These are phyloP conservation scores for Pichia gijzeniarum DNA, from an alignment of 805 yeast species.

Conservation along the genomic window DNA sequence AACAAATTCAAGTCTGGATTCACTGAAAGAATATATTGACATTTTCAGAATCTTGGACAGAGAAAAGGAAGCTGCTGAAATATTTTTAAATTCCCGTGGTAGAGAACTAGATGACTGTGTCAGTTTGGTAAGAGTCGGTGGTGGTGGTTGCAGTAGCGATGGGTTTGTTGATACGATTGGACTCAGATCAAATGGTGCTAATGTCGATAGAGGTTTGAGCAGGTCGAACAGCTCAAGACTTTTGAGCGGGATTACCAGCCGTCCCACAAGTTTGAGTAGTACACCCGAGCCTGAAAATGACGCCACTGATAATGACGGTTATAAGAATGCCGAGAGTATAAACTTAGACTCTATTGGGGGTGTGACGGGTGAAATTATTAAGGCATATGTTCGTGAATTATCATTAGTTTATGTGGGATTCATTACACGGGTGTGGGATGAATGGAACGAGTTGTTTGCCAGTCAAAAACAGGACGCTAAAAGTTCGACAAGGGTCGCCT, in stretches of 20 bases:
- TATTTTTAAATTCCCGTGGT: conserved; percentile 43
- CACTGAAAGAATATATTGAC: conserved; percentile 21
- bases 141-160: conserved; percentile 47
- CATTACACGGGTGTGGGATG: conserved; percentile 6
- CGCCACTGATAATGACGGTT: background rate
- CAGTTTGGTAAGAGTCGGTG: conserved; percentile 46
- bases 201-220: background rate
- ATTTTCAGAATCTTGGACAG: conserved; percentile 34
- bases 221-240: conserved; percentile 6
- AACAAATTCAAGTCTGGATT: conserved; percentile 15
- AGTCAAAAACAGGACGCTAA: background rate
- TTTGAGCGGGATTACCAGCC: background rate
- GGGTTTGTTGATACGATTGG: background rate
- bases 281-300: background rate
- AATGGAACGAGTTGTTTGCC: conserved; percentile 7
- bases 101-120: conserved; percentile 41
- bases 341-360: background rate
- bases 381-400: conserved; percentile 9
- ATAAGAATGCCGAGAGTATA: background rate
- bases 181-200: background rate
- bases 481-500: background rate
- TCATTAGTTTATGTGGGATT: conserved; percentile 12
- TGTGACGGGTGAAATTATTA: conserved; percentile 7
- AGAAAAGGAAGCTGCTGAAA: conserved; percentile 42
- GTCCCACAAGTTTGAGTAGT: conserved; percentile 4